A percentile compares a stretch with the other conserved stretches of the same genome.
Conservation (phyloP, 1,284 basidiomycete species). For the Cryptococcus sp. region DNA sequence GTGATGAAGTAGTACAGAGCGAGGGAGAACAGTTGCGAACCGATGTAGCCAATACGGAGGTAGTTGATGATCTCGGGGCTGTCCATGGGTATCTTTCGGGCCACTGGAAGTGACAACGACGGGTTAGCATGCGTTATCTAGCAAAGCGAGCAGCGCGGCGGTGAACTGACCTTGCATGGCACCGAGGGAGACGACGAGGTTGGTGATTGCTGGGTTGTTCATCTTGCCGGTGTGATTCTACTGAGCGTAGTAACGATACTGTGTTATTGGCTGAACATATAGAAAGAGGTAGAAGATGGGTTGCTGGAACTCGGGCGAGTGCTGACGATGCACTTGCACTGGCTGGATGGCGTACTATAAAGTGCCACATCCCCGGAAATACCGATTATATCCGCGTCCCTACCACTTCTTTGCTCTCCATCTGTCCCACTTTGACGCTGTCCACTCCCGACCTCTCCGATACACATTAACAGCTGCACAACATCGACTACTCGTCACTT, state of each 20-base stretch:
- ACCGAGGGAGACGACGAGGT: constrained; percentile 81
- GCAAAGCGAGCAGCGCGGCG: not conserved
- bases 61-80: constrained; percentile 80
- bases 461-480: not conserved
- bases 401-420: not conserved
- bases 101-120: constrained; percentile 58
- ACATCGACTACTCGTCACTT: constrained; percentile 8
- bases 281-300: constrained; percentile 11
- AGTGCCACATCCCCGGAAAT: constrained; percentile 1
- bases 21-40: constrained; percentile 57
- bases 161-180: constrained; percentile 77
- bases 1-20: constrained; percentile 49
- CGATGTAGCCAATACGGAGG: constrained; percentile 80
- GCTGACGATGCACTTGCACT: not conserved
- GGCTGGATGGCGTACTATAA: too few species aligned
- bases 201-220: constrained; percentile 57
- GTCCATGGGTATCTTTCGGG: constrained; percentile 87
- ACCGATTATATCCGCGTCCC: not conserved
- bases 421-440: too few species aligned
- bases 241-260: constrained; percentile 1
- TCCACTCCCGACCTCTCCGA: too few species aligned
- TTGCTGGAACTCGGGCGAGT: not conserved
- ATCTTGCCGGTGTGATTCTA: constrained; percentile 17
- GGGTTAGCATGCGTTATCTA: not conserved
- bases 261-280: constrained; percentile 1